Conservation (phyloP, 805 yeast genomes). For the Zygosaccharomyces gambellarensis region DNA sequence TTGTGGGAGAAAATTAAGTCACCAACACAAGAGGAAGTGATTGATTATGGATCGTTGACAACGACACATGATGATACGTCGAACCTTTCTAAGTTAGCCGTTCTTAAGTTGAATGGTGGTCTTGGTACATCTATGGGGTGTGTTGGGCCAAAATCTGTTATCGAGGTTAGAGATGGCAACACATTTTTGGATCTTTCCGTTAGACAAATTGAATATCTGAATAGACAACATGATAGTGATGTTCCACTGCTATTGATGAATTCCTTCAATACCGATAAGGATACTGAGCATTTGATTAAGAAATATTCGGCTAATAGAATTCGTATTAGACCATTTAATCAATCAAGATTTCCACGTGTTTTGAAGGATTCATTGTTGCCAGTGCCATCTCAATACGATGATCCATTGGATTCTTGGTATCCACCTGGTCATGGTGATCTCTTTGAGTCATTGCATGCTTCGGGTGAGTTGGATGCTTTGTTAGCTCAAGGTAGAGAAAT, state of each 20-base stretch:
- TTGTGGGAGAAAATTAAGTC: constrained; percentile 96
- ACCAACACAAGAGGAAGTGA: constrained; percentile 85
- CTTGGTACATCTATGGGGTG: constrained; percentile 99
- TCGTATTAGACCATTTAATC: constrained; percentile 92
- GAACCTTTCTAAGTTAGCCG: constrained; percentile 77
- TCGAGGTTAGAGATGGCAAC: constrained; percentile 98
- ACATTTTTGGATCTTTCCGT: constrained; percentile 93
- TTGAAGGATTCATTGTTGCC: constrained; percentile 94
- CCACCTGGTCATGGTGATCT: constrained; percentile 99
- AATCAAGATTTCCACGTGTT: constrained; percentile 95
- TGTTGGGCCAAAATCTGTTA: constrained; percentile 97
- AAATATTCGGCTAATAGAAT: constrained; percentile 96
- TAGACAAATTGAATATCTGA: constrained; percentile 93
- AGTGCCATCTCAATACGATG: constrained; percentile 74
- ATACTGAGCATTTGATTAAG: constrained; percentile 90
- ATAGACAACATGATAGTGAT: constrained; percentile 83
- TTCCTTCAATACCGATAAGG: constrained; percentile 95
- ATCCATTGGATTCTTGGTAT: constrained; percentile 84
- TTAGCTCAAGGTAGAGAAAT: constrained; percentile 92
- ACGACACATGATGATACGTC: constrained; percentile 36
- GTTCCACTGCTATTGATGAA: constrained; percentile 97
- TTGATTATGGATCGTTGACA: constrained; percentile 49
- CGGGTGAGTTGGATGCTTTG: constrained; percentile 88
- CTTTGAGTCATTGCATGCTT: constrained; percentile 80
- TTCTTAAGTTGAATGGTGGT: constrained; percentile 95